These are phyloP conservation scores for Hypoxylon rubiginosum DNA, from an alignment of 2,329 filamentous ascomycete species.

Conservation along the genomic window DNA sequence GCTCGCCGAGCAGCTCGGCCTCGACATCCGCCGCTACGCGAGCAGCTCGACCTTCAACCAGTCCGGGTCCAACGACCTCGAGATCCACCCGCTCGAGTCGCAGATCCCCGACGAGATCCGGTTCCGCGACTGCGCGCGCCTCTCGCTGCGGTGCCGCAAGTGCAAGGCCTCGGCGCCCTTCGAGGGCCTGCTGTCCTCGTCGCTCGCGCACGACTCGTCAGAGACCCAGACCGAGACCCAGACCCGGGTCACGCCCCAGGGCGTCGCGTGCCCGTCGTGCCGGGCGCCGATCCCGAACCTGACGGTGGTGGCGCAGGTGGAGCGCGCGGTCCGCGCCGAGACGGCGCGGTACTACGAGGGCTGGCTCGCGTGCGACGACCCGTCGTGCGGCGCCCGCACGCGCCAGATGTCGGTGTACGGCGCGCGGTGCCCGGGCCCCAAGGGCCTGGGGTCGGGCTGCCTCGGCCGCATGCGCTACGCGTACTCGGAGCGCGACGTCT, in stretches of 20 bases:
- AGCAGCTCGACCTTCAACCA: slow-evolving; percentile 65
- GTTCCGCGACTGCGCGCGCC: slow-evolving; percentile 83
- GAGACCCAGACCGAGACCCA: slow-evolving; percentile 58
- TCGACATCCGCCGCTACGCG: slow-evolving; percentile 90
- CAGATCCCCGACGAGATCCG: slow-evolving; percentile 93
- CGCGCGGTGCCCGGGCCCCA: slow-evolving; percentile 87
- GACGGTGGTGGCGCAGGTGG: slow-evolving; percentile 86
- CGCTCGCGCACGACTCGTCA: not conserved
- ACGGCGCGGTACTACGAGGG: slow-evolving; percentile 91
- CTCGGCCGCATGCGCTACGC: slow-evolving; percentile 90
- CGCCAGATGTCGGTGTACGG: slow-evolving; percentile 95
- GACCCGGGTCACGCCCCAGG: slow-evolving; percentile 72
- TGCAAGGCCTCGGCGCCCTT: slow-evolving; percentile 82
- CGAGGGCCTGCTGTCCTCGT: slow-evolving; percentile 76
- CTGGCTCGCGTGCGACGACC: slow-evolving; percentile 91
- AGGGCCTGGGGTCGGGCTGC: slow-evolving; percentile 86
- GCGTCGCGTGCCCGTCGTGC: slow-evolving; percentile 81
- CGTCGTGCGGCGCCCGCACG: slow-evolving; percentile 86
- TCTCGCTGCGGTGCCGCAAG: slow-evolving; percentile 82
- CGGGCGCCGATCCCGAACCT: slow-evolving; percentile 74
- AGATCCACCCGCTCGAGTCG: slow-evolving; percentile 92
- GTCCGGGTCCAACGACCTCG: slow-evolving; percentile 68
- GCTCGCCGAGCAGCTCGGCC: slow-evolving; percentile 91
- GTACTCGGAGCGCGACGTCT: slow-evolving; percentile 88
- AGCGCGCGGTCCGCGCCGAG: slow-evolving; percentile 82